Evolutionary conservation across 2,329 filamentous ascomycete species (phyloP), one percentile per base, ranked within the genome.

Genomic region (Blastomyces parvus): DNA sequence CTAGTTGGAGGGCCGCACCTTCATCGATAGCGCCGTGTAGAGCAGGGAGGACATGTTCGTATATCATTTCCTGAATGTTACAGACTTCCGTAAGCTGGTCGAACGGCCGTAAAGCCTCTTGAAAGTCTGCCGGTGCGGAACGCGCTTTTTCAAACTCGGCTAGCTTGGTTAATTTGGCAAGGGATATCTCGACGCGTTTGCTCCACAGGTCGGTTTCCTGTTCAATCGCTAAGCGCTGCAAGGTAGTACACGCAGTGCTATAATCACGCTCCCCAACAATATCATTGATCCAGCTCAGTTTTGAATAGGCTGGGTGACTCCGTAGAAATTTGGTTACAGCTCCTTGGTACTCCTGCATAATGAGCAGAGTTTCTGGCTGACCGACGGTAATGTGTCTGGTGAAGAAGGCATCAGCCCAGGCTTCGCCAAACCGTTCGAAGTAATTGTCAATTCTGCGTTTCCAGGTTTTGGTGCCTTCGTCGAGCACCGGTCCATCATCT

Each of bases 261-360:
- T 91, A 91, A 69, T 96, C 86, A 64, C 86, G 82, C 72, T 94
- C 89, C 30, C 84, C 83, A 65, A 86, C 82, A 8, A 97, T 83
- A 72, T 97, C 92, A 73, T 99, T 95, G 77, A 99, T 96, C 94
- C 94, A 99, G 59, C 88, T 87, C 55, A 99, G 82, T 69, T 90
- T 90, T 36, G 88, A 87, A 66, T 91, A 85, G 66, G 86, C 82
- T 0, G 86, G 83, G 66, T 86, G 84, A 62, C 84, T 86, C 52
- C 89, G 85, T 58, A 99, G 81, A 70, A 91, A 99, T 60, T 82
- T 81, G 0, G 91, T 96, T 62, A 96, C 83, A 70, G 86, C 88
- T 60, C 84, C 78, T 67, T 86, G 86, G 70, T 92, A 88, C 63
- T 86, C 87, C 81, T 64, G 89, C 89, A 72, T 82, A 69, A 69